Evolutionary conservation across 768 basidiomycete genomes (phyloP).

Genomic region (Solioccasus polychromus): DNA sequence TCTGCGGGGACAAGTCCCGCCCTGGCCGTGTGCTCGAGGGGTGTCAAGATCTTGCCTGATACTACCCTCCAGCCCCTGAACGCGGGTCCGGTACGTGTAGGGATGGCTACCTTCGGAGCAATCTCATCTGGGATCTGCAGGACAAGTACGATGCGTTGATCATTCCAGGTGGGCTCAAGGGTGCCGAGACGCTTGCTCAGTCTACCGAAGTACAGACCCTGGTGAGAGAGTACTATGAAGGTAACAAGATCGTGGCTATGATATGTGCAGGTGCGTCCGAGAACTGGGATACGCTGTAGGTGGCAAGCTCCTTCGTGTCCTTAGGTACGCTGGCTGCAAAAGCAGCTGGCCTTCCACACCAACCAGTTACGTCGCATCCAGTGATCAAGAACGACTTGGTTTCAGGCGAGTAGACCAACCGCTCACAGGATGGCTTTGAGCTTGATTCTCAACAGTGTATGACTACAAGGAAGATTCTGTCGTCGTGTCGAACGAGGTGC

Average conservation of each 20-base stretch:
- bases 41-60: constrained; percentile 72
- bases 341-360: constrained; percentile 54
- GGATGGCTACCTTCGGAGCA: not conserved
- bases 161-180: constrained; percentile 76
- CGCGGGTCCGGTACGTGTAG: constrained; percentile 45
- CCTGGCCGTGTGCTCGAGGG: constrained; percentile 64
- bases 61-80: constrained; percentile 43
- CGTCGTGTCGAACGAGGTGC: constrained; percentile 49
- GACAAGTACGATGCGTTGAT: constrained; percentile 66
- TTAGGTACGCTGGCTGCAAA: constrained; percentile 70
- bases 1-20: constrained; percentile 37
- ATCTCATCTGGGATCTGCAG: constrained; percentile 31
- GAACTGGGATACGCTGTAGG: not conserved
- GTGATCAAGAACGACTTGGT: constrained; percentile 61
- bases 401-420: constrained; percentile 36
- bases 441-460: constrained; percentile 45
- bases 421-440: not conserved
- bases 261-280: constrained; percentile 69
- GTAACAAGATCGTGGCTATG: constrained; percentile 63
- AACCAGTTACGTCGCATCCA: constrained; percentile 77
- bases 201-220: constrained; percentile 59
- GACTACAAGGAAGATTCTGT: constrained; percentile 74
- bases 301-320: not conserved
- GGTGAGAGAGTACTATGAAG: constrained; percentile 48
- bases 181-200: constrained; percentile 69